Evolutionary conservation across 2,329 filamentous ascomycete species (phyloP).

Genomic region (Colletotrichum navitas): DNA sequence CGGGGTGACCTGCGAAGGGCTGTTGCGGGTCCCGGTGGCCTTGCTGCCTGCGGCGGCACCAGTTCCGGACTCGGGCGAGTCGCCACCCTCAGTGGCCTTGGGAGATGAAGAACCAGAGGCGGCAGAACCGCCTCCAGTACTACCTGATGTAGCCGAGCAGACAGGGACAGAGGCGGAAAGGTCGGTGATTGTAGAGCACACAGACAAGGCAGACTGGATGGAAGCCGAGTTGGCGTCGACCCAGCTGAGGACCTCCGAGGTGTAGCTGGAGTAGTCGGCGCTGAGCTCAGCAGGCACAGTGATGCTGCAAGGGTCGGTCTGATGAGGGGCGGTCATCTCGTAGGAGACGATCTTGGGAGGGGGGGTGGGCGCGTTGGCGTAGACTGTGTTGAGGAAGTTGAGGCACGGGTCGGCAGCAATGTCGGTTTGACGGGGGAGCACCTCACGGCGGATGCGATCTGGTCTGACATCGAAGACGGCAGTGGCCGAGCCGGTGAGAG

Average conservation of each 20-base stretch:
- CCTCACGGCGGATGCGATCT: constrained; percentile 40
- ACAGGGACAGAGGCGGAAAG: constrained; percentile 32
- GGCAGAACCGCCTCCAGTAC: background rate
- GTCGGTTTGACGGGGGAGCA: constrained; percentile 46
- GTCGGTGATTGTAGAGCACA: constrained; percentile 46
- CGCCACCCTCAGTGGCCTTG: constrained; percentile 8
- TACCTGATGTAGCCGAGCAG: constrained; percentile 13
- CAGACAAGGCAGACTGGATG: constrained; percentile 43
- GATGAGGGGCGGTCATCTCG: constrained; percentile 39
- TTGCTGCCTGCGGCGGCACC: constrained; percentile 7
- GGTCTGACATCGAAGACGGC: constrained; percentile 40
- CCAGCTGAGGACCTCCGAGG: constrained; percentile 45
- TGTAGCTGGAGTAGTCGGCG: constrained; percentile 44
- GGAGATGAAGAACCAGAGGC: constrained; percentile 1
- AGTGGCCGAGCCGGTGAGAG: constrained; percentile 45
- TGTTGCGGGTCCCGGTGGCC: constrained; percentile 16
- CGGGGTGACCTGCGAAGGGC: constrained; percentile 4
- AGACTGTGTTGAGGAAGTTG: constrained; percentile 42
- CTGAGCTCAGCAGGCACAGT: constrained; percentile 45
- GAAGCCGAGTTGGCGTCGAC: constrained; percentile 43
- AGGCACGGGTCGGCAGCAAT: constrained; percentile 40
- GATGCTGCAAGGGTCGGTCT: constrained; percentile 46
- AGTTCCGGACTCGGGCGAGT: background rate
- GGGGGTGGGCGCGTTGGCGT: constrained; percentile 45
- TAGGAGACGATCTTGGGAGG: constrained; percentile 44